phyloP scores from a whole-genome alignment of 495 filamentous ascomycete genomes.

The Penicillium manginii region DNA sequence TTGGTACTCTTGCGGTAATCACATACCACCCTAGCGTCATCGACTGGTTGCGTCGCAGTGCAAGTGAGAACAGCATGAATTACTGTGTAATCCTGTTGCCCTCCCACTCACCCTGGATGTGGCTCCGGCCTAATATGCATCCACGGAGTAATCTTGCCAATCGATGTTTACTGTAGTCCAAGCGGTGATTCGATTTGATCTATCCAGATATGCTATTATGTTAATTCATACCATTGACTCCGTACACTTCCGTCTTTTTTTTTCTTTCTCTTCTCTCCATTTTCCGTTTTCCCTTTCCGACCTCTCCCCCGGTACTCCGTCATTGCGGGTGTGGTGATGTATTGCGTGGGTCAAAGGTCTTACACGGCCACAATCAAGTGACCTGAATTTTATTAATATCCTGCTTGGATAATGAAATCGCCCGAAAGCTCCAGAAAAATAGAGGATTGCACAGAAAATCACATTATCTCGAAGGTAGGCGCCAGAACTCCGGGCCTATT shows the following conservation, averaged over 20 bases:
- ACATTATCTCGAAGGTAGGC: neutral
- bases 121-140: neutral
- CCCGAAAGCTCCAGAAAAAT: neutral
- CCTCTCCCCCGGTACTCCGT: conserved; percentile 17
- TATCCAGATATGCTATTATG: too few species aligned
- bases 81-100: neutral
- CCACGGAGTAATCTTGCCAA: conserved; percentile 5
- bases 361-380: conserved; percentile 18
- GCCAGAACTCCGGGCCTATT: conserved; percentile 1
- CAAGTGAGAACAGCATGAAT: too few species aligned
- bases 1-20: neutral
- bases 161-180: neutral
- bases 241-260: neutral
- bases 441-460: conserved; percentile 3
- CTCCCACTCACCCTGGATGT: neutral
- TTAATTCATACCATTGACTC: neutral
- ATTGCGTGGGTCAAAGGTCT: conserved; percentile 27
- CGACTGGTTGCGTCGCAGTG: conserved; percentile 1
- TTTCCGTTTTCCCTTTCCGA: conserved; percentile 3
- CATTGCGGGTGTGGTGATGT: conserved; percentile 27
- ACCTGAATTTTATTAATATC: conserved; percentile 9
- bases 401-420: neutral
- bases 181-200: neutral
- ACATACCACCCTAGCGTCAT: conserved; percentile 4
- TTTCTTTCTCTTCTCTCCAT: neutral